These are phyloP conservation scores for Margaritispora aquatica DNA, from an alignment of 495 filamentous ascomycete species.

Conservation along the genomic window DNA sequence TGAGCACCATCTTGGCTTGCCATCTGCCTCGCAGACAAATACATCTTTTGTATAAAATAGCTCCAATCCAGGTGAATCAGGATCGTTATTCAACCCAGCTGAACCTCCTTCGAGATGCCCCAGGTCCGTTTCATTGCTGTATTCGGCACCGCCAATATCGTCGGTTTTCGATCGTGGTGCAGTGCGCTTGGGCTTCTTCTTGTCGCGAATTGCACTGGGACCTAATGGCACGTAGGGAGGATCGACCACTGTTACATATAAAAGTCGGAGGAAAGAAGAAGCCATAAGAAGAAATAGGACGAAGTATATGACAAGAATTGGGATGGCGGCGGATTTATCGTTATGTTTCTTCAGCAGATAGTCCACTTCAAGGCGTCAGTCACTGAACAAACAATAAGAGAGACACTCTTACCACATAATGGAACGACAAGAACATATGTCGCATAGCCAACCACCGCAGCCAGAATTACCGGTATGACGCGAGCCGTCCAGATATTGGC, in stretches of 20 bases:
- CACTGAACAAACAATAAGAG: background rate
- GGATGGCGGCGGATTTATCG: conserved; percentile 48
- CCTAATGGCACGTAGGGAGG: conserved; percentile 66
- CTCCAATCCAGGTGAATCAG: conserved; percentile 43
- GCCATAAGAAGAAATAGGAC: conserved; percentile 59
- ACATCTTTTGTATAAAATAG: conserved; percentile 71
- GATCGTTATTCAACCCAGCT: conserved; percentile 24
- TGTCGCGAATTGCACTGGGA: conserved; percentile 30
- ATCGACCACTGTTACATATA: conserved; percentile 55
- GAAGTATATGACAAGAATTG: conserved; percentile 65
- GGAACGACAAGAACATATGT: conserved; percentile 54
- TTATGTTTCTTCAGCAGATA: conserved; percentile 21
- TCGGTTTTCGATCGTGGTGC: conserved; percentile 12
- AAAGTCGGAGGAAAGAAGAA: conserved; percentile 61
- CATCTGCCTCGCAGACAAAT: conserved; percentile 75
- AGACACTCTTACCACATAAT: conserved; percentile 43
- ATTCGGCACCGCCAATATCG: conserved; percentile 20
- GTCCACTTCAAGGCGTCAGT: conserved; percentile 11
- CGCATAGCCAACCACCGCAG: conserved; percentile 53
- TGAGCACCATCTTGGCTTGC: conserved; percentile 74
- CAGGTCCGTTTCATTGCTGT: conserved; percentile 9
- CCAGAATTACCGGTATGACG: conserved; percentile 51
- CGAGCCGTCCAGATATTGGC: conserved; percentile 47
- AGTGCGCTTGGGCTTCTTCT: conserved; percentile 5
- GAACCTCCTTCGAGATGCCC: conserved; percentile 1